Evolutionary conservation across 208 protist species (phyloP).

Genomic region (Hexamita inflata): DNA sequence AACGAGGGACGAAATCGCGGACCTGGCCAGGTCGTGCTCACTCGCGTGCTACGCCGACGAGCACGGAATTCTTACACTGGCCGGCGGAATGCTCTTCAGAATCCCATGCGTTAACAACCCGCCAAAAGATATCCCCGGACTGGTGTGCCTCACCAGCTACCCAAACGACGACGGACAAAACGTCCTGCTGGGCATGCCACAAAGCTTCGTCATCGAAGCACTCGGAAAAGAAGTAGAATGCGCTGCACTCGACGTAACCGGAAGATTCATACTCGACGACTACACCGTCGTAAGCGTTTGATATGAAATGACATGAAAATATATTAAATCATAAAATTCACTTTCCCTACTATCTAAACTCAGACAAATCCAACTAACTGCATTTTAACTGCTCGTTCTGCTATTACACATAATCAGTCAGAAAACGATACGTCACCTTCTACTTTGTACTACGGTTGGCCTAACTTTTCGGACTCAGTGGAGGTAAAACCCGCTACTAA

Average conservation of each 20-base stretch:
- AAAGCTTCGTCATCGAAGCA: neutral
- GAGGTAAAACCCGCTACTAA: too few relatives aligned
- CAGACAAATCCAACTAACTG: too few relatives aligned
- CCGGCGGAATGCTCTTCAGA: conserved; percentile 25
- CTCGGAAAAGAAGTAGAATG: neutral
- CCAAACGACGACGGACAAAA: conserved; percentile 1
- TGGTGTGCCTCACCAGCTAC: conserved; percentile 7
- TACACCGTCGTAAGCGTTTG: conserved; percentile 12
- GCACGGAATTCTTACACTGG: neutral
- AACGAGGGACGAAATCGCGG: neutral
- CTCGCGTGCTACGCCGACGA: neutral
- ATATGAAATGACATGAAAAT: too few relatives aligned
- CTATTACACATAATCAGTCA: too few relatives aligned
- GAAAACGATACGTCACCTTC: too few relatives aligned
- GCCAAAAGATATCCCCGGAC: conserved; percentile 19
- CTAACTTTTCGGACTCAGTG: too few relatives aligned
- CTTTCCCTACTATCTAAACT: too few relatives aligned
- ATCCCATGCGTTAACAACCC: conserved; percentile 1
- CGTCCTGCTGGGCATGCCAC: conserved; percentile 12
- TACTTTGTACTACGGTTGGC: too few relatives aligned
- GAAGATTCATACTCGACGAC: neutral
- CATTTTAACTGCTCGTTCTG: too few relatives aligned
- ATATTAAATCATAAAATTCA: too few relatives aligned
- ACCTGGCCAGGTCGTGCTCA: conserved; percentile 6
- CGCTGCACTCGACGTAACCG: neutral